phyloP scores from a whole-genome alignment of 441 rosid species.

The Gossypium schwendimanii region DNA sequence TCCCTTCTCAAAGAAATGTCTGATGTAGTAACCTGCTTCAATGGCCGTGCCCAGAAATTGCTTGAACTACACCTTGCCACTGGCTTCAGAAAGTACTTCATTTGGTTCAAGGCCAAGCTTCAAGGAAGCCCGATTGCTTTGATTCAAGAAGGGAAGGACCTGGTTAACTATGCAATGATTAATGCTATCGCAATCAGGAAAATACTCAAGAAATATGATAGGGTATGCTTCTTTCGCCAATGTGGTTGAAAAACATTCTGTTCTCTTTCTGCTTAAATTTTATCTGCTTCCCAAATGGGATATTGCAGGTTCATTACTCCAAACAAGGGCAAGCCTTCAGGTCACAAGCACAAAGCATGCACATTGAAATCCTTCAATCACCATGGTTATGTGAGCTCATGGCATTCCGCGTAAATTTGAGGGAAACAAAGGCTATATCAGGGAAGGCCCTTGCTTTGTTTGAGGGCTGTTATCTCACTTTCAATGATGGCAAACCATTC shows the following conservation, averaged over 20 bases:
- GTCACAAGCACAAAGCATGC: constrained; percentile 76
- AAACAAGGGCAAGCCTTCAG: constrained; percentile 90
- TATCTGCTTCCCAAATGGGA: background rate
- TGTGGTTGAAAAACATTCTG: background rate
- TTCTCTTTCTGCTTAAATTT: background rate
- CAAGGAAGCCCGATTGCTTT: constrained; percentile 42
- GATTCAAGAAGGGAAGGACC: constrained; percentile 70
- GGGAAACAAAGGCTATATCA: constrained; percentile 42
- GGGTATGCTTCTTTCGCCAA: constrained; percentile 32
- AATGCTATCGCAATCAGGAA: constrained; percentile 75
- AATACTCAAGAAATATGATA: constrained; percentile 89
- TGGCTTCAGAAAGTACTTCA: constrained; percentile 52
- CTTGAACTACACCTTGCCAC: constrained; percentile 76
- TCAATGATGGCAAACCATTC: constrained; percentile 61
- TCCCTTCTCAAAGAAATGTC: constrained; percentile 80
- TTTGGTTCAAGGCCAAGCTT: constrained; percentile 59
- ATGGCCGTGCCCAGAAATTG: constrained; percentile 65
- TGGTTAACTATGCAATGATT: constrained; percentile 71
- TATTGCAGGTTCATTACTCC: constrained; percentile 63
- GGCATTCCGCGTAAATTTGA: constrained; percentile 81
- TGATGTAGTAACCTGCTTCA: constrained; percentile 68
- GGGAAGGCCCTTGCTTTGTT: constrained; percentile 45
- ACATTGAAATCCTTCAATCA: constrained; percentile 80
- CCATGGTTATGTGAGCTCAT: constrained; percentile 91
- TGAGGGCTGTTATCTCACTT: constrained; percentile 50